Evolutionary conservation across 192 early-diverging fungal genomes (phyloP), one percentile per base, ranked within the genome.

Genomic region (Dimargaris xerosporica): DNA sequence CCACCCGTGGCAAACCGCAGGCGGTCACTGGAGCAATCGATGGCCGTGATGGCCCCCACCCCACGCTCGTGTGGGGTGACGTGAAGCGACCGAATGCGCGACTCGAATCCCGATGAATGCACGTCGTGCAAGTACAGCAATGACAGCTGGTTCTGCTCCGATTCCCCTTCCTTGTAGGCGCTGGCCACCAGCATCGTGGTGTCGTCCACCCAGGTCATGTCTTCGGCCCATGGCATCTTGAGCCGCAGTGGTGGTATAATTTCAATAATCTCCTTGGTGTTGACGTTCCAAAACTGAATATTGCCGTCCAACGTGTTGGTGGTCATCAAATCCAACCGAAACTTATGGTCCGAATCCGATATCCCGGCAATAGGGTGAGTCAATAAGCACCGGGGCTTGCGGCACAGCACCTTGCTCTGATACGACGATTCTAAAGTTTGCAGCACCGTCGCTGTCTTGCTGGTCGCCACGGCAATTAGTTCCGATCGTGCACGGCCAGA

Each of bases 251-350:
- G 23, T 10, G 54, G 34, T 19, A 56, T 34, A 10, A n/a, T 29
- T 6, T 28, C 34, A 10, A 56, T 28, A 13, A 56, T 39, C 2
- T 39, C 34, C 7, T 30, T n/a, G 26, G 17, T 28, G n/a, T 39
- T 28, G 54, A 29, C 19, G 34, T 56, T 56, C 54, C 54, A 56
- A 39, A 56, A 56, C 29, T 56, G 54, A 29, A 56, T 29, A 28
- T 19, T 39, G 26, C 54, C 54, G n/a, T 56, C 54, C 54, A 56
- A 29, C 23, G 54, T 34, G 19, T 28, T 56, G 54, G 54, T 56
- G 29, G 34, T 39, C 29, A 56, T 56, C 29, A 56, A 11, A n/a
- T 39, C 54, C 26, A 39, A 52, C 9, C 23, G 21, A n/a, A 28
- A 52, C 19, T 52, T 52, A 19, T 28, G 17, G 13, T 28, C 34